These are phyloP conservation scores for Juglanconis juglandina DNA, from an alignment of 2,329 filamentous ascomycete species.

Conservation along the genomic window DNA sequence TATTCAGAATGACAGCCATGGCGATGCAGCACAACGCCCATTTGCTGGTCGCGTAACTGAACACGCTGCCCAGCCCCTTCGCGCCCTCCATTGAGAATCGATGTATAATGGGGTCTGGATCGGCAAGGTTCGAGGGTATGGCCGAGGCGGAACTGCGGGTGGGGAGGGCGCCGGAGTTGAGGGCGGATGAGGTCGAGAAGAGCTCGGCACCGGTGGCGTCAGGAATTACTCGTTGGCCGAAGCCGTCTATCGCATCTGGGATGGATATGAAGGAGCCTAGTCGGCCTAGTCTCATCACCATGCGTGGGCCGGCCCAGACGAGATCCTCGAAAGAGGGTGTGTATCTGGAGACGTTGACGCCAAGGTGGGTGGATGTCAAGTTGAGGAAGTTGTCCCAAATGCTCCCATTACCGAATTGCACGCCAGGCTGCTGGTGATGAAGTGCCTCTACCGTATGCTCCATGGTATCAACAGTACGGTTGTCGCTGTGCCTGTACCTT, in stretches of 20 bases:
- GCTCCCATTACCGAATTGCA: conserved; percentile 38
- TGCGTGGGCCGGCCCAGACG: conserved; percentile 65
- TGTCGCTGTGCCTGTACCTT: background rate
- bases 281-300: conserved; percentile 65
- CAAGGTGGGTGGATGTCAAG: conserved; percentile 47
- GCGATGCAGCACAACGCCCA: conserved; percentile 88
- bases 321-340: conserved; percentile 66
- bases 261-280: conserved; percentile 61
- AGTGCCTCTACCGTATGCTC: conserved; percentile 15
- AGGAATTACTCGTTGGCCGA: conserved; percentile 57
- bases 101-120: conserved; percentile 40
- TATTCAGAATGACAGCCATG: conserved; percentile 82
- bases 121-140: conserved; percentile 40
- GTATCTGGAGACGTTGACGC: conserved; percentile 55
- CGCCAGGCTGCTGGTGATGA: conserved; percentile 19
- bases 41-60: conserved; percentile 85
- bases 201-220: conserved; percentile 49
- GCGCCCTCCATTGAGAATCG: conserved; percentile 56
- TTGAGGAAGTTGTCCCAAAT: conserved; percentile 52
- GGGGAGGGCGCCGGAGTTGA: conserved; percentile 50
- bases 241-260: conserved; percentile 58
- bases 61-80: conserved; percentile 77
- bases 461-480: background rate
- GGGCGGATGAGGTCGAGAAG: conserved; percentile 35
- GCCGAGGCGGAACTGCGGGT: conserved; percentile 35